Evolutionary conservation across 805 yeast species (phyloP).

Genomic region (Dipodascopsis tothii): DNA sequence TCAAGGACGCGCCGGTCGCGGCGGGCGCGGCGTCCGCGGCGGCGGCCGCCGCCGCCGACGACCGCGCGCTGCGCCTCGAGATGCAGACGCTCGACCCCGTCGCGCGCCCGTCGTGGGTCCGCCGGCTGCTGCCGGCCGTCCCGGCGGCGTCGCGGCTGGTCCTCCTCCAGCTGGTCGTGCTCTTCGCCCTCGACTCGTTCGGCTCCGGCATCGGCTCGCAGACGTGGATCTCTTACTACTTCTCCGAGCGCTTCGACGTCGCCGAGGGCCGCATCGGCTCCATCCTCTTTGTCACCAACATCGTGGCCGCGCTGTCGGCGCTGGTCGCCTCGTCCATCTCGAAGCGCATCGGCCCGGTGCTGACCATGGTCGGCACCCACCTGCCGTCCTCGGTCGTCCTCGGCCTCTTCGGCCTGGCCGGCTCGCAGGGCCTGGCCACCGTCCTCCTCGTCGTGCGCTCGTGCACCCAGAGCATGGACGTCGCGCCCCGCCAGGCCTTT

Average conservation of each 20-base stretch:
- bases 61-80: neutral
- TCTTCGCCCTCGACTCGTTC: constrained; percentile 75
- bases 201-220: constrained; percentile 85
- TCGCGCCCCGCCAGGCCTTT: constrained; percentile 80
- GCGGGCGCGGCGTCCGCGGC: neutral
- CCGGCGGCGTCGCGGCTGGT: constrained; percentile 13
- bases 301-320: constrained; percentile 60
- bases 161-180: constrained; percentile 26
- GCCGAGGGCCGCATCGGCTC: constrained; percentile 56
- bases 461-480: constrained; percentile 74
- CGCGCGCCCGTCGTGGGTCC: neutral
- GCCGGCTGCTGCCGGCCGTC: constrained; percentile 4
- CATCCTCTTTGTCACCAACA: constrained; percentile 56
- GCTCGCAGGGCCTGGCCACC: constrained; percentile 41
- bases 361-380: constrained; percentile 66
- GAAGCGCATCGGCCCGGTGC: constrained; percentile 64
- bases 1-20: neutral
- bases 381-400: constrained; percentile 68
- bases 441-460: constrained; percentile 48
- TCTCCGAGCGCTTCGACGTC: constrained; percentile 48
- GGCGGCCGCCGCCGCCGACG: neutral
- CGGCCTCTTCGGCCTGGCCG: constrained; percentile 44
- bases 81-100: neutral
- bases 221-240: constrained; percentile 79
- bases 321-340: constrained; percentile 70